Evolutionary conservation across 1,284 basidiomycete genomes (phyloP), one percentile per base, ranked within the genome.

Genomic region (Cryptococcus amylolentus): DNA sequence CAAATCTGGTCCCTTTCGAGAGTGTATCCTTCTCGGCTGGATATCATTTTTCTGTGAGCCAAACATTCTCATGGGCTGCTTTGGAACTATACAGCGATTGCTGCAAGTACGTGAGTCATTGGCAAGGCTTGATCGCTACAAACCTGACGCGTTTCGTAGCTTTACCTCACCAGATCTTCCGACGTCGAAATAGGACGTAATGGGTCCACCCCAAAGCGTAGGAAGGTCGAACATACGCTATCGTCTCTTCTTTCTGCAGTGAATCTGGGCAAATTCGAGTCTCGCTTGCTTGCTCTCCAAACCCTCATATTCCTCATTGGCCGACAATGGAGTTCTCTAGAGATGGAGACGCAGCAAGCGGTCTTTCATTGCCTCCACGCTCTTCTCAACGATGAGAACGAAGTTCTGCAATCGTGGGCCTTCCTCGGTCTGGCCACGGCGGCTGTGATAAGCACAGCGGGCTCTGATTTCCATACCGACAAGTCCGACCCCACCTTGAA

Each of bases 11-110:
- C 12, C 61, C 70, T 1, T 76, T 72, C 43, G 60, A 64, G 28
- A 49, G 63, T 14, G 46, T 56, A 0, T 52, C 51, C 4, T 23
- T 72, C 10, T 41, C 54, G 27, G 81, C 86, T 44, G 89, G 89
- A 3, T 83, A 81, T 77, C 83, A 84, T 60, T 91, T 97, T 65
- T 84, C 84, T 56, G 69, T 82, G 0, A 79, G 76, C 23, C 86
- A 90, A 69, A 88, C 89, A 0, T 71, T 90, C 39, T 81, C 85
- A 0, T 98, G 94, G 93, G 83, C 84, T 1, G 80, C 86, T 1
- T 76, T 94, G 4, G 86, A 94, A 70, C 77, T 96, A n/a, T 87
- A 89, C 59, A 88, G 90, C 5, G 89, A 93, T 67, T 88, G 86
- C 67, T 81, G 84, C 9, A 81, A 82, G 49, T 84, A 86, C 78